phyloP scores from a whole-genome alignment of 108 stramenopile species.

The Skeletonema menzelii region DNA sequence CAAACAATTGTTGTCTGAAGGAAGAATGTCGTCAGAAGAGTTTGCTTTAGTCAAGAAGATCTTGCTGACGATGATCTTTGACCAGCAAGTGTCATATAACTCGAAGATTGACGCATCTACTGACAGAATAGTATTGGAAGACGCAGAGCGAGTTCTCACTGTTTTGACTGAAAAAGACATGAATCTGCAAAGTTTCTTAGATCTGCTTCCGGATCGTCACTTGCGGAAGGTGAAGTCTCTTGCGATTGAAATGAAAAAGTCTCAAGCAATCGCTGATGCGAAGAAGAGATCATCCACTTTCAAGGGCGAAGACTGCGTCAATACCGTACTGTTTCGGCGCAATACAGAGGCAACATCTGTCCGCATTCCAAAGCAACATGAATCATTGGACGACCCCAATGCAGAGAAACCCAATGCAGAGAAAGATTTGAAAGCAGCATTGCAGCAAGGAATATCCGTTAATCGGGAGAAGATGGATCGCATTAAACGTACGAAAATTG shows the following conservation, averaged over 20 bases:
- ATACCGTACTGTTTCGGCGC: slow-evolving; percentile 12
- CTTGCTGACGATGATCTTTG: slow-evolving; percentile 26
- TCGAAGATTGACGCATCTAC: neutral
- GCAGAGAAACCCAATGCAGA: slow-evolving; percentile 16
- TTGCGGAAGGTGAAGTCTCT: slow-evolving; percentile 20
- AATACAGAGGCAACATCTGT: neutral
- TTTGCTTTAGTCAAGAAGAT: slow-evolving; percentile 27
- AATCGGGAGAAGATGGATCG: slow-evolving; percentile 26
- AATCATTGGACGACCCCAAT: slow-evolving; percentile 17
- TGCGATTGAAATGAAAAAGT: slow-evolving; percentile 26
- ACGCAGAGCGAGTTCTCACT: slow-evolving; percentile 26
- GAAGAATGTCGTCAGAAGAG: slow-evolving; percentile 10
- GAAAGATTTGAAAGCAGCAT: slow-evolving; percentile 21
- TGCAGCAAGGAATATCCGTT: slow-evolving; percentile 9
- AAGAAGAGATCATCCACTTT: slow-evolving; percentile 16
- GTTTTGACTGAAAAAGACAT: slow-evolving; percentile 9
- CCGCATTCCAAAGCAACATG: neutral
- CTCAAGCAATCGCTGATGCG: slow-evolving; percentile 9
- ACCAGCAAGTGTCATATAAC: slow-evolving; percentile 4
- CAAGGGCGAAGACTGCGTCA: slow-evolving; percentile 25
- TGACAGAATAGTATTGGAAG: slow-evolving; percentile 29
- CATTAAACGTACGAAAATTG: neutral
- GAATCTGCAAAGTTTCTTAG: slow-evolving; percentile 16
- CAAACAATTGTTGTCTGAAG: slow-evolving; percentile 19
- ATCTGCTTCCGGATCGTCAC: slow-evolving; percentile 31